Evolutionary conservation across 495 filamentous ascomycete genomes (phyloP).

Genomic region (Massariosphaeria phaeospora): DNA sequence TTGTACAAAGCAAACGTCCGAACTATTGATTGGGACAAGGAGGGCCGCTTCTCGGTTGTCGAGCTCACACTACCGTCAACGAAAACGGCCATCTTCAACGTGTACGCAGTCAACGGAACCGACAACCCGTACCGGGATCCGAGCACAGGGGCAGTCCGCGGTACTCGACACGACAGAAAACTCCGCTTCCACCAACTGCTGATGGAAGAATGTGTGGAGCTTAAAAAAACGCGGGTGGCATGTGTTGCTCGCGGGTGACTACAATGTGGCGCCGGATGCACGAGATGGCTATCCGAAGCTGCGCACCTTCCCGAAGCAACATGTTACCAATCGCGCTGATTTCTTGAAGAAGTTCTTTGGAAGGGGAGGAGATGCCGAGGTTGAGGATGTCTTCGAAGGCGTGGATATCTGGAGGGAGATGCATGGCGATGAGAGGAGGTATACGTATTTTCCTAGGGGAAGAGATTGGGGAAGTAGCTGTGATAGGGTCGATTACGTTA

Average conservation of each 20-base stretch:
- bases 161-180: conserved; percentile 50
- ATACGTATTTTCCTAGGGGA: conserved; percentile 38
- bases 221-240: conserved; percentile 42
- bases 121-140: conserved; percentile 43
- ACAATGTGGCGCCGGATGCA: conserved; percentile 45
- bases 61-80: conserved; percentile 31
- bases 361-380: not conserved
- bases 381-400: conserved; percentile 12
- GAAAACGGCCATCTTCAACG: conserved; percentile 44
- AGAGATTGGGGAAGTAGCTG: conserved; percentile 36
- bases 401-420: conserved; percentile 38
- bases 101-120: conserved; percentile 54
- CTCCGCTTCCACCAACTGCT: conserved; percentile 45
- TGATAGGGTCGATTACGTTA: conserved; percentile 40
- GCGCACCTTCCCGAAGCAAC: conserved; percentile 42
- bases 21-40: conserved; percentile 47
- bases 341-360: conserved; percentile 48
- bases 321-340: conserved; percentile 48
- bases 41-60: conserved; percentile 48
- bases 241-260: conserved; percentile 47
- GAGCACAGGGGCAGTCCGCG: conserved; percentile 39
- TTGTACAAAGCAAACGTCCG: conserved; percentile 8
- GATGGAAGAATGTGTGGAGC: conserved; percentile 38
- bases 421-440: conserved; percentile 31
- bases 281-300: conserved; percentile 47